These are phyloP conservation scores for Botrytis porri DNA, from an alignment of 2,329 filamentous ascomycete species.

Conservation along the genomic window DNA sequence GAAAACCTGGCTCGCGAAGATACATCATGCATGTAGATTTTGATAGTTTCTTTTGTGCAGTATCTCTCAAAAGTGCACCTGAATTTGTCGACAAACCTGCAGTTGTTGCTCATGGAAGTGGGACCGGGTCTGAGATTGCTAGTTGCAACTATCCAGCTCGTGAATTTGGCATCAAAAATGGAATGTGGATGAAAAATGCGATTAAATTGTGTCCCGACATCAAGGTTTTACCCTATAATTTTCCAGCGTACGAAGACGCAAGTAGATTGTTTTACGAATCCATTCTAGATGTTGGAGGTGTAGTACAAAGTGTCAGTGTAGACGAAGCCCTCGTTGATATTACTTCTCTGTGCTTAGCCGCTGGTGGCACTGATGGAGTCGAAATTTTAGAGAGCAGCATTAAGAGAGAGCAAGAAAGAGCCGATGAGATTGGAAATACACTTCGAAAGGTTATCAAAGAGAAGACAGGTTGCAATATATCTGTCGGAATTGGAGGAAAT, in stretches of 20 bases:
- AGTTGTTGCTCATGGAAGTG: slow-evolving; percentile 83
- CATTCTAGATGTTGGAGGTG: slow-evolving; percentile 73
- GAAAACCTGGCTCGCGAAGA: slow-evolving; percentile 60
- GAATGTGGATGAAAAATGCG: slow-evolving; percentile 98
- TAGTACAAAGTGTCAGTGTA: slow-evolving; percentile 94
- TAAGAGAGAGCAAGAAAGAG: slow-evolving; percentile 75
- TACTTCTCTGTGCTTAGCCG: slow-evolving; percentile 64
- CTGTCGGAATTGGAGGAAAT: slow-evolving; percentile 87
- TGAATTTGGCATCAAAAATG: slow-evolving; percentile 84
- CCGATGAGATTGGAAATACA: slow-evolving; percentile 63
- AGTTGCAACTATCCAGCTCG: slow-evolving; percentile 95
- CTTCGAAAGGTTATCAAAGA: slow-evolving; percentile 69
- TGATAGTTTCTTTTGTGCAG: slow-evolving; percentile 96
- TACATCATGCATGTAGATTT: slow-evolving; percentile 97
- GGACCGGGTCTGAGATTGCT: slow-evolving; percentile 88
- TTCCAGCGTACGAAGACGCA: slow-evolving; percentile 88
- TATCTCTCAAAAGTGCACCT: slow-evolving; percentile 76
- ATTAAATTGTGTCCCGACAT: slow-evolving; percentile 79
- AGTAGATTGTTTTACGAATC: slow-evolving; percentile 84
- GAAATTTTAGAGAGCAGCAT: slow-evolving; percentile 65
- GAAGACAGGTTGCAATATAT: slow-evolving; percentile 81
- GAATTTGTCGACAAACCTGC: slow-evolving; percentile 75
- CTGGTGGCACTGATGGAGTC: slow-evolving; percentile 63
- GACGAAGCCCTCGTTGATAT: slow-evolving; percentile 92
- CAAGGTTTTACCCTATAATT: slow-evolving; percentile 92